These are phyloP conservation scores for Phytophthora melonis DNA, from an alignment of 352 stramenopile genomes.

Conservation along the genomic window DNA sequence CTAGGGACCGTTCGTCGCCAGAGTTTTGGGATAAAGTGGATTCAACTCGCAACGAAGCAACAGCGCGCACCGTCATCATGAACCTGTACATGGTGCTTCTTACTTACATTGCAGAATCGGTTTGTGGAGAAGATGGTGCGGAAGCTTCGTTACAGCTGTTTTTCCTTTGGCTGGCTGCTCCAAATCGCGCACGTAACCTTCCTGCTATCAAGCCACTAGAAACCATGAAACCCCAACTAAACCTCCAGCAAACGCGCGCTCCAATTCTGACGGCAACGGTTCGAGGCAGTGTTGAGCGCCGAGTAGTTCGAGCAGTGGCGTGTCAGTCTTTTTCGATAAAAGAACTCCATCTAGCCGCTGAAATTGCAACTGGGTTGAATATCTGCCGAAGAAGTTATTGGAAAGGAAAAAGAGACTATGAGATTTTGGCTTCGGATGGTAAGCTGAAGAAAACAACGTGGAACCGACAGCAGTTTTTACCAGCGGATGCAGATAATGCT, in stretches of 20 bases:
- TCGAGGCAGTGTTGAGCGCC: not conserved
- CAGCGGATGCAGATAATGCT: not conserved
- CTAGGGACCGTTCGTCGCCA: not conserved
- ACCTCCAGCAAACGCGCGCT: not conserved
- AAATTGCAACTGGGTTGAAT: not conserved
- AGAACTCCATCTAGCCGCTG: not conserved
- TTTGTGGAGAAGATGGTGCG: not conserved
- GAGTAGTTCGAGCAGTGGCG: not conserved
- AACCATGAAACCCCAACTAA: not conserved
- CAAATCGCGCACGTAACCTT: too few relatives aligned
- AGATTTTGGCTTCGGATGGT: not conserved
- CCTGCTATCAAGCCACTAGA: too few relatives aligned
- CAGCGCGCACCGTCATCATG: not conserved
- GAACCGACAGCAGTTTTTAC: too few relatives aligned
- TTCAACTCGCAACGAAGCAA: not conserved
- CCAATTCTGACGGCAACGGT: too few relatives aligned
- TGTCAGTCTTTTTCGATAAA: not conserved
- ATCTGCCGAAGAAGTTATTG: constrained; percentile 2
- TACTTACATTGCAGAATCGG: not conserved
- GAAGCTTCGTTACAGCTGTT: not conserved
- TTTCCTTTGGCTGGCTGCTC: not conserved
- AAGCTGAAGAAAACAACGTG: not conserved
- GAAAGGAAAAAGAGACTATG: constrained; percentile 7
- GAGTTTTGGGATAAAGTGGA: not conserved
- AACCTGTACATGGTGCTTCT: constrained; percentile 5